Evolutionary conservation across 2,329 filamentous ascomycete genomes (phyloP), one percentile per base, ranked within the genome.

Genomic region (Cercospora berteroae): DNA sequence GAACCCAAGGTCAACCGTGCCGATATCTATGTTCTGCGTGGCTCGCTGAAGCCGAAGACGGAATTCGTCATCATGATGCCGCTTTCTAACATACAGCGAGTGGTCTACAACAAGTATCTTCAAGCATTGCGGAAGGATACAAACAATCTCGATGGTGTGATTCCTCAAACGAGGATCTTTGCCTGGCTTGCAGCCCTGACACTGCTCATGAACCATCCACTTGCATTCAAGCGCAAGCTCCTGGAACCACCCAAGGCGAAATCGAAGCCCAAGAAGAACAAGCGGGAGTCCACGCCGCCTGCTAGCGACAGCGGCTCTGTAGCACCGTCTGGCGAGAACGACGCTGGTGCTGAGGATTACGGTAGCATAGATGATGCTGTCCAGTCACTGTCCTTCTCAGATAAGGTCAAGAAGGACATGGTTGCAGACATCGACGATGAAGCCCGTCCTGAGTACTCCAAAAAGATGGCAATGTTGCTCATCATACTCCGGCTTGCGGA

Each of bases 31-130:
- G 87, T 85, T 5, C 81, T 96, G 52, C 85, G 85, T 69, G 82
- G 88, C 12, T 87, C 89, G 44, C 81, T 97, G 52, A 91, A 91
- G 2, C 81, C 83, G 0, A 97, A 97, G 77, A 86, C 85, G 7
- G 94, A 97, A 75, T 97, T 94, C 74, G 86, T 96, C 31, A 85
- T 97, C 63, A 90, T 85, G 3, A 82, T 97, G 5, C 87, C 89
- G 6, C 81, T 95, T 10, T 92, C 90, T 0, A 73, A 80, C 0
- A 58, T 90, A 1, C 94, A 97, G 77, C 80, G 78, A 52, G 73
- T 81, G 2, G 83, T 89, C 0, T 97, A 97, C 77, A 76, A 80
- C 57, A 75, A 81, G 13, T 88, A 84, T 71, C 80, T 87, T 4
- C 73, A 74, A 4, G 74, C 81, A 23, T 74, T 82, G 27, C 75